phyloP scores from a whole-genome alignment of 768 basidiomycete genomes.

The Suillus luteus region DNA sequence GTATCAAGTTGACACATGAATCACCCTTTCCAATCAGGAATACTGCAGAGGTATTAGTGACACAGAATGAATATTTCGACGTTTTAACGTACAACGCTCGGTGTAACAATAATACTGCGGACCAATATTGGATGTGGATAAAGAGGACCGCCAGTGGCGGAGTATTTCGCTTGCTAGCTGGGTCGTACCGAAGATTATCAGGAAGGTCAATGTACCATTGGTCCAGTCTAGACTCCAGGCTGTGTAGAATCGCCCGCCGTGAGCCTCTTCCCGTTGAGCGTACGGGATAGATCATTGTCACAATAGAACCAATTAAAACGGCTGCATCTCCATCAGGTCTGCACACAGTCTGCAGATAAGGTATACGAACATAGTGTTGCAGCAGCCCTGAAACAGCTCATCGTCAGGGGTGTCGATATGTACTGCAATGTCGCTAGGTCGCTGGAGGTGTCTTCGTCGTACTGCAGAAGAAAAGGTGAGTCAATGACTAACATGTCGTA shows the following conservation, averaged over 20 bases:
- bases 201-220: constrained; percentile 76
- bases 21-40: constrained; percentile 74
- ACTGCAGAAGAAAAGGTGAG: constrained; percentile 39
- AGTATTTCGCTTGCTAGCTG: constrained; percentile 49
- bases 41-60: constrained; percentile 41
- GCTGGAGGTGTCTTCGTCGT: constrained; percentile 50
- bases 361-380: constrained; percentile 56
- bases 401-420: constrained; percentile 40
- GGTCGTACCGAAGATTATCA: constrained; percentile 60
- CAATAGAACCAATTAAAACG: constrained; percentile 65
- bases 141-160: constrained; percentile 69
- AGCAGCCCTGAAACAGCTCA: constrained; percentile 57
- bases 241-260: constrained; percentile 50
- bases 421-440: constrained; percentile 45
- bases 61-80: constrained; percentile 2
- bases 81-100: constrained; percentile 69
- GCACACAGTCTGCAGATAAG: constrained; percentile 9
- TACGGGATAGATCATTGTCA: constrained; percentile 72
- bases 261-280: constrained; percentile 47
- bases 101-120: constrained; percentile 70
- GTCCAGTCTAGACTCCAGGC: constrained; percentile 67
- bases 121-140: constrained; percentile 77
- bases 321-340: constrained; percentile 41
- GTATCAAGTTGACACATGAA: constrained; percentile 14
- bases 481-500: constrained; percentile 10